phyloP scores from a whole-genome alignment of 768 basidiomycete species.

The Coprinopsis strossmayeri region DNA sequence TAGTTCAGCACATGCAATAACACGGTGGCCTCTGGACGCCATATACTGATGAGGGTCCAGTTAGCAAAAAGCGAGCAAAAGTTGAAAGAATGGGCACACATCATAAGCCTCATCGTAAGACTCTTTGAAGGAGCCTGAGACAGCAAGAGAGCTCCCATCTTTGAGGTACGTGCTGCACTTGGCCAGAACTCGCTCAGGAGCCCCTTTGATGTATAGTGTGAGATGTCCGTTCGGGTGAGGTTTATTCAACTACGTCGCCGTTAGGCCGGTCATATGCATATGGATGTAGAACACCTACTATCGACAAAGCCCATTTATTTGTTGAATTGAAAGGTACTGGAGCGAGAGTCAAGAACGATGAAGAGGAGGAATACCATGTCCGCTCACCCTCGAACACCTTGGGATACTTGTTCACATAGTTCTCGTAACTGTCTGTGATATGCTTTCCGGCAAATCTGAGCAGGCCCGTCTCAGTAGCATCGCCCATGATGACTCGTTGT shows the following conservation, averaged over 20 bases:
- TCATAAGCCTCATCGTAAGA: slow-evolving; percentile 58
- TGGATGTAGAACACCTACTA: slow-evolving; percentile 35
- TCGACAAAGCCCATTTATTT: slow-evolving; percentile 69
- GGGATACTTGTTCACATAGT: slow-evolving; percentile 38
- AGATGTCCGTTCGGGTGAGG: slow-evolving; percentile 41
- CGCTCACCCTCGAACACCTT: slow-evolving; percentile 54
- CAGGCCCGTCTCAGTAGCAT: slow-evolving; percentile 73
- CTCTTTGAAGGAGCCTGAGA: slow-evolving; percentile 48
- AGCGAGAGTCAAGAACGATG: neutral
- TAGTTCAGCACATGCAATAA: slow-evolving; percentile 63
- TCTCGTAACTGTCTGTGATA: slow-evolving; percentile 46
- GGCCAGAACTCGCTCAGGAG: slow-evolving; percentile 60
- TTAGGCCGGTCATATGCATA: neutral
- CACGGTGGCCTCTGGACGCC: slow-evolving; percentile 71
- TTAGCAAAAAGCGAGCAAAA: neutral
- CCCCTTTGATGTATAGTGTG: slow-evolving; percentile 60
- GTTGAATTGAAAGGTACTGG: slow-evolving; percentile 65
- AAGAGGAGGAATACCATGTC: neutral
- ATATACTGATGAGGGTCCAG: slow-evolving; percentile 43
- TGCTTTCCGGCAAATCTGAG: slow-evolving; percentile 59
- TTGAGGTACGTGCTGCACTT: slow-evolving; percentile 58
- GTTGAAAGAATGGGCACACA: slow-evolving; percentile 24
- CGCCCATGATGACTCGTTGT: slow-evolving; percentile 56
- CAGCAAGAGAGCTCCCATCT: slow-evolving; percentile 38
- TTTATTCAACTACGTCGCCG: slow-evolving; percentile 31